Conservation (phyloP, 1,284 basidiomycete genomes). For the Cronartium quercuum region DNA sequence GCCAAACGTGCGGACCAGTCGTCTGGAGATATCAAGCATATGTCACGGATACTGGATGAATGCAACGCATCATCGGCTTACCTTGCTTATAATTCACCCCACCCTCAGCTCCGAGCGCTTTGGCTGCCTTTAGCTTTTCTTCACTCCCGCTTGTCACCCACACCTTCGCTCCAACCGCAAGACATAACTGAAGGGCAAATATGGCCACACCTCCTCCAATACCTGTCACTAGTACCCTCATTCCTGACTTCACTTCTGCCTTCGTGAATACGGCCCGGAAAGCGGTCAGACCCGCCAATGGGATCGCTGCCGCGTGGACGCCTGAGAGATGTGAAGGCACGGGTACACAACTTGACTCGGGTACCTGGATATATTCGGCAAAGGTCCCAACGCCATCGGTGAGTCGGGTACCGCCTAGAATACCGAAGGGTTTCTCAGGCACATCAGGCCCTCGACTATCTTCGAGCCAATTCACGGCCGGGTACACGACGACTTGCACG, state of each 20-base stretch:
- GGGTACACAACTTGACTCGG: slow-evolving; percentile 1
- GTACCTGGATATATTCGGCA: slow-evolving; percentile 12
- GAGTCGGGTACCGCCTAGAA: slow-evolving; percentile 12
- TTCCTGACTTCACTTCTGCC: neutral
- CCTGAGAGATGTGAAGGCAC: neutral
- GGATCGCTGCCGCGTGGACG: neutral
- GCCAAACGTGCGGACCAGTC: slow-evolving; percentile 1
- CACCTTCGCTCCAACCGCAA: slow-evolving; percentile 20
- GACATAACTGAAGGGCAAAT: slow-evolving; percentile 23
- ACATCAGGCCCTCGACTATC: slow-evolving; percentile 24
- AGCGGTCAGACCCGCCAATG: slow-evolving; percentile 31
- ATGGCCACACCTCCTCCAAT: slow-evolving; percentile 30
- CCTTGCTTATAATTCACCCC: slow-evolving; percentile 26
- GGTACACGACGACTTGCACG: slow-evolving; percentile 17
- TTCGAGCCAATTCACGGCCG: slow-evolving; percentile 20
- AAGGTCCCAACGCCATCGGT: slow-evolving; percentile 13
- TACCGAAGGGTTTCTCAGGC: slow-evolving; percentile 17
- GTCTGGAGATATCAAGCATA: slow-evolving; percentile 4
- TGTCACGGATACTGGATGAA: neutral
- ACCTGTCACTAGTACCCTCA: slow-evolving; percentile 15
- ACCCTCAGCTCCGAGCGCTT: slow-evolving; percentile 23
- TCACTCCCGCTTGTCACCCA: slow-evolving; percentile 28
- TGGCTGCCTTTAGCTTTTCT: slow-evolving; percentile 8
- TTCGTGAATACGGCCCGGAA: slow-evolving; percentile 14
- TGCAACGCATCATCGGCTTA: neutral